Conservation (phyloP, 352 stramenopile species). For the Blastocystis sp. region DNA sequence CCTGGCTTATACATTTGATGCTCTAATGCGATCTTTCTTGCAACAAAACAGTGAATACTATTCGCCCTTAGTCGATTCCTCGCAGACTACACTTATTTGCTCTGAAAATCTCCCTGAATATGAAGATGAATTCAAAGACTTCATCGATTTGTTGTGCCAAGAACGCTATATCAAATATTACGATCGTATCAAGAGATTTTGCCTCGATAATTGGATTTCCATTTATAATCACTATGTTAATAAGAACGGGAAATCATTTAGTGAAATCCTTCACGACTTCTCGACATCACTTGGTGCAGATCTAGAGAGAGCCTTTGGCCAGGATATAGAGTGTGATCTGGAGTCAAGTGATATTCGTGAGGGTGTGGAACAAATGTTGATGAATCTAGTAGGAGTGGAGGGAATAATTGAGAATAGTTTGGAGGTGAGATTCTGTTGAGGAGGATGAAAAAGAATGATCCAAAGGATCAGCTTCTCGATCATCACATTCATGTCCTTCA, state of each 20-base stretch:
- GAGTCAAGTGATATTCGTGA: neutral
- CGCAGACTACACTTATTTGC: neutral
- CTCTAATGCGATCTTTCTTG: conserved; percentile 29
- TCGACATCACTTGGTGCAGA: neutral
- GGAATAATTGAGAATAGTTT: neutral
- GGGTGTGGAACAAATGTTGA: conserved; percentile 8
- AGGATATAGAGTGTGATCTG: neutral
- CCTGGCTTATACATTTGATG: conserved; percentile 24
- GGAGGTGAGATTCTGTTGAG: neutral
- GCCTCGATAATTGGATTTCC: conserved; percentile 14
- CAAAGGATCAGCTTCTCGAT: neutral
- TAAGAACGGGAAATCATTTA: neutral
- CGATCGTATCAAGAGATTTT: conserved; percentile 24
- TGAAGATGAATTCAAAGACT: neutral
- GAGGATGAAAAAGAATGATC: neutral
- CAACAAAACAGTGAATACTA: neutral
- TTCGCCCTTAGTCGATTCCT: neutral
- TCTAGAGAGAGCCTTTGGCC: neutral
- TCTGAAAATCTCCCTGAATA: neutral
- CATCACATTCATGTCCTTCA: conserved; percentile 24
- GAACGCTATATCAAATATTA: neutral
- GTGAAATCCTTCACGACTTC: neutral
- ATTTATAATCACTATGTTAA: neutral
- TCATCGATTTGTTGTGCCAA: neutral
- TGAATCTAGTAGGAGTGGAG: neutral